A percentile compares a stretch with the other conserved stretches of the same genome.
These are phyloP conservation scores for Symbiodinium natans DNA, from an alignment of 73 alveolate genomes.

Conservation along the genomic window DNA sequence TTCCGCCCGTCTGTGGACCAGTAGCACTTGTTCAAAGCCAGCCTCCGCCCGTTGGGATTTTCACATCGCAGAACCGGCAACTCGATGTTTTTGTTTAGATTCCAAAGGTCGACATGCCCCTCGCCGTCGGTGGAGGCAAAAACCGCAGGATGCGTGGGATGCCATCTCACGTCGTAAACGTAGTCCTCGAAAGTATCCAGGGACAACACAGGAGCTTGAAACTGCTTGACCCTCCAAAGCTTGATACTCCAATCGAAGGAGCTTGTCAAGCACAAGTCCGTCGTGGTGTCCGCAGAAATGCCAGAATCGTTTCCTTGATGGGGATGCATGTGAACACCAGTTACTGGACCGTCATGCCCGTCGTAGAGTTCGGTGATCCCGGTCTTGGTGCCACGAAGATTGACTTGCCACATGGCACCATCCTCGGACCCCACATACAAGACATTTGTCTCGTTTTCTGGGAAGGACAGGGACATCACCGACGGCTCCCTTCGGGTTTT, in stretches of 20 bases:
- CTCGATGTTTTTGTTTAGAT: slow-evolving; percentile 96
- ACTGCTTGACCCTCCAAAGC: slow-evolving; percentile 95
- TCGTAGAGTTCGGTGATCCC: slow-evolving; percentile 94
- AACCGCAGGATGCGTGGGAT: slow-evolving; percentile 97
- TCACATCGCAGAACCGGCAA: slow-evolving; percentile 74
- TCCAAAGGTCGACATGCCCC: slow-evolving; percentile 98
- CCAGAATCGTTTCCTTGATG: slow-evolving; percentile 58
- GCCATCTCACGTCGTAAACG: slow-evolving; percentile 97
- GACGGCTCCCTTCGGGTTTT: slow-evolving; percentile 94
- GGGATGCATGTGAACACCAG: slow-evolving; percentile 68
- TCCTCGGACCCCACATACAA: slow-evolving; percentile 97
- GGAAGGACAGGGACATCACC: slow-evolving; percentile 96
- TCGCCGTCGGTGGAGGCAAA: slow-evolving; percentile 98
- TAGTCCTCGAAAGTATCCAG: slow-evolving; percentile 96
- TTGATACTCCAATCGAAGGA: slow-evolving; percentile 98
- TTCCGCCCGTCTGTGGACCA: slow-evolving; percentile 98
- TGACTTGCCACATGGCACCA: slow-evolving; percentile 87
- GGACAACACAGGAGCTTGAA: slow-evolving; percentile 95
- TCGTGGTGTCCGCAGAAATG: slow-evolving; percentile 74
- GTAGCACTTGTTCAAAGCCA: slow-evolving; percentile 96
- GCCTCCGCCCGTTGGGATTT: slow-evolving; percentile 68
- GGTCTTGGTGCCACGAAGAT: slow-evolving; percentile 75
- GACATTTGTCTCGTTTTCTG: slow-evolving; percentile 96
- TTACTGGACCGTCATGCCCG: slow-evolving; percentile 95
- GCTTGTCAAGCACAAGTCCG: slow-evolving; percentile 96